These are phyloP conservation scores for Nitzschia palea DNA, from an alignment of 108 stramenopile species.

Conservation along the genomic window DNA sequence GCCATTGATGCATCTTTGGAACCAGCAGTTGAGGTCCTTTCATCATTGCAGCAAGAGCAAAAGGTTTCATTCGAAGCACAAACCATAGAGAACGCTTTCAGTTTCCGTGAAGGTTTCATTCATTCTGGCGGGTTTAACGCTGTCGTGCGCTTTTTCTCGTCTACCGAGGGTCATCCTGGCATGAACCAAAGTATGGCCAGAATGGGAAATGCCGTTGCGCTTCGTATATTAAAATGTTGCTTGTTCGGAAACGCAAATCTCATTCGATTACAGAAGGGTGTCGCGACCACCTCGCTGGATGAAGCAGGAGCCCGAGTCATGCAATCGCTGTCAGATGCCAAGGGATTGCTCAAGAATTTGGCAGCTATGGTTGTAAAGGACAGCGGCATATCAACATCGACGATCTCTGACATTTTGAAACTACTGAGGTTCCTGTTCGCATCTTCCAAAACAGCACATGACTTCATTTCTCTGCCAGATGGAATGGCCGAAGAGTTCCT, in stretches of 20 bases:
- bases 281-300: slow-evolving; percentile 26
- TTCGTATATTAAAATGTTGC: slow-evolving; percentile 84
- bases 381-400: slow-evolving; percentile 65
- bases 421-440: slow-evolving; percentile 69
- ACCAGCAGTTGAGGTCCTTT: slow-evolving; percentile 82
- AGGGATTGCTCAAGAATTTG: slow-evolving; percentile 71
- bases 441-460: slow-evolving; percentile 49
- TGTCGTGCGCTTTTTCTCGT: slow-evolving; percentile 76
- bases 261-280: not conserved
- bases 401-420: slow-evolving; percentile 72
- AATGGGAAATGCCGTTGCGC: slow-evolving; percentile 83
- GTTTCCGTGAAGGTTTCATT: slow-evolving; percentile 79
- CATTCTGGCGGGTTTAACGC: slow-evolving; percentile 90
- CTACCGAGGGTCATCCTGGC: slow-evolving; percentile 44
- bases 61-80: slow-evolving; percentile 30
- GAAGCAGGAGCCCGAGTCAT: slow-evolving; percentile 59
- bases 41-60: slow-evolving; percentile 40
- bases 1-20: slow-evolving; percentile 90
- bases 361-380: slow-evolving; percentile 76
- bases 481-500: slow-evolving; percentile 74
- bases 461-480: slow-evolving; percentile 63
- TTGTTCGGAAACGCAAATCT: slow-evolving; percentile 45
- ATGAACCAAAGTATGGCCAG: slow-evolving; percentile 58
- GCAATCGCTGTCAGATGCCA: slow-evolving; percentile 53
- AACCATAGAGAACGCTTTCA: slow-evolving; percentile 37